phyloP scores from a whole-genome alignment of 2,329 filamentous ascomycete genomes.

The Venturia carpophila region DNA sequence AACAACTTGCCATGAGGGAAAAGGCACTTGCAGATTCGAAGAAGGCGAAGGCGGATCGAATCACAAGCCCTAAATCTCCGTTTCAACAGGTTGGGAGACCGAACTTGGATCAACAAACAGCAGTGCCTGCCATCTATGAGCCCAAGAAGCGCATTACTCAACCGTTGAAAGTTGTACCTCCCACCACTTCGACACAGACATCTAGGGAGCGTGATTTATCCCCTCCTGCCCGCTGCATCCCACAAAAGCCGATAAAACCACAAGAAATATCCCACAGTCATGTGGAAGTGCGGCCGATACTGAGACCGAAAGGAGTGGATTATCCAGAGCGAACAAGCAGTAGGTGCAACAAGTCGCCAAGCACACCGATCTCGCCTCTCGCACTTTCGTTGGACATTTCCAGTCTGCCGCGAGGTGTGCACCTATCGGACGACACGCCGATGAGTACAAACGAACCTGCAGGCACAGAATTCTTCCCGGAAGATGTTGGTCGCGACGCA shows the following conservation, averaged over 20 bases:
- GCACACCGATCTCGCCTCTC: background rate
- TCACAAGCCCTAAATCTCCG: background rate
- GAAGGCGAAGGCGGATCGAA: background rate
- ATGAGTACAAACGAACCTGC: background rate
- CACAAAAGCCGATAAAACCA: background rate
- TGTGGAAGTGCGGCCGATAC: background rate
- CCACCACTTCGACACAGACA: background rate
- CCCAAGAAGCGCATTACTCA: background rate
- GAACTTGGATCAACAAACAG: background rate
- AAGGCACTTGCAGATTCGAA: conserved; percentile 5
- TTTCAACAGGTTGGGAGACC: background rate
- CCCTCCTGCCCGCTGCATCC: background rate
- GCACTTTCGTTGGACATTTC: background rate
- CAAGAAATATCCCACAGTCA: background rate
- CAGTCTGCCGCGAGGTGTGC: background rate
- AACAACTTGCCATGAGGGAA: conserved; percentile 10
- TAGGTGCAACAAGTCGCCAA: background rate
- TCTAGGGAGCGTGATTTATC: background rate
- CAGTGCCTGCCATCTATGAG: background rate
- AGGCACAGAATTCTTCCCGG: background rate
- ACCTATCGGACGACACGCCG: conserved; percentile 1
- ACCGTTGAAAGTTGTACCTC: background rate
- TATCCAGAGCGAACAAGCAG: background rate
- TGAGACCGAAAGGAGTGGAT: background rate
- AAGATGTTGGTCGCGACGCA: background rate